Percentiles rank a stretch among this genome's conserved stretches.
phyloP scores from a whole-genome alignment of 805 yeast genomes.

The Starmerella powellii region DNA sequence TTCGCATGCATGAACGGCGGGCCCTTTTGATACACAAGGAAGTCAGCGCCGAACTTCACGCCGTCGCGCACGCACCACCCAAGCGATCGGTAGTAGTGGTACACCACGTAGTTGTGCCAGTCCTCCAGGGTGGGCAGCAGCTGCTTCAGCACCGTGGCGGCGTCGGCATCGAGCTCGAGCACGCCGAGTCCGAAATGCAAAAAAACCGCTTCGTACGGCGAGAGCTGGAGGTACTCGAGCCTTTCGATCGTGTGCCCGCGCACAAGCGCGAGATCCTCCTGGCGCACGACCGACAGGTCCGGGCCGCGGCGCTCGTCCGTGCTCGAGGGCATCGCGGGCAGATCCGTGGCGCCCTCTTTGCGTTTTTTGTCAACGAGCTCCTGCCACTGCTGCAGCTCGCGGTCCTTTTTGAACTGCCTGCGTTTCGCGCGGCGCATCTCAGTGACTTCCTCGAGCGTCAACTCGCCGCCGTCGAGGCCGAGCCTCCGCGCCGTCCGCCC shows the following conservation, averaged over 20 bases:
- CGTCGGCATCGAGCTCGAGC: slow-evolving; percentile 30
- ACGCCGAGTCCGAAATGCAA: slow-evolving; percentile 46
- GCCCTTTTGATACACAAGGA: slow-evolving; percentile 70
- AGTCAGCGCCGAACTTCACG: slow-evolving; percentile 83
- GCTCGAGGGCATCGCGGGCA: slow-evolving; percentile 4
- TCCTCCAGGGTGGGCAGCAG: slow-evolving; percentile 4
- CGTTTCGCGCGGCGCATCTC: slow-evolving; percentile 59
- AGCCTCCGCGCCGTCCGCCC: slow-evolving; percentile 50
- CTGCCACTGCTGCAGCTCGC: slow-evolving; percentile 47
- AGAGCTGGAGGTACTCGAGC: slow-evolving; percentile 46
- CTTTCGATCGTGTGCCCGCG: slow-evolving; percentile 23
- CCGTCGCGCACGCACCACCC: slow-evolving; percentile 96
- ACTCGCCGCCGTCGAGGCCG: slow-evolving; percentile 33
- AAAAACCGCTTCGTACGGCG: slow-evolving; percentile 66
- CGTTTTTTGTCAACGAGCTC: slow-evolving; percentile 32
- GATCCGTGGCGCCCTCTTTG: slow-evolving; percentile 10
- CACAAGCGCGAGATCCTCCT: slow-evolving; percentile 21
- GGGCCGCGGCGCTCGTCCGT: neutral
- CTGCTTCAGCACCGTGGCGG: neutral
- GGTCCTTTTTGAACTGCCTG: slow-evolving; percentile 52
- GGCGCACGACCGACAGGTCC: slow-evolving; percentile 17
- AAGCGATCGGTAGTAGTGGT: slow-evolving; percentile 72
- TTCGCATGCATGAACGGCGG: slow-evolving; percentile 96
- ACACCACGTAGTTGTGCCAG: slow-evolving; percentile 51
- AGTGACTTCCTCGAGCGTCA: slow-evolving; percentile 59